A percentile compares a stretch with the other conserved stretches of the same genome.
Conservation (phyloP, 148 eudicot species). For the Silene uniflora region DNA sequence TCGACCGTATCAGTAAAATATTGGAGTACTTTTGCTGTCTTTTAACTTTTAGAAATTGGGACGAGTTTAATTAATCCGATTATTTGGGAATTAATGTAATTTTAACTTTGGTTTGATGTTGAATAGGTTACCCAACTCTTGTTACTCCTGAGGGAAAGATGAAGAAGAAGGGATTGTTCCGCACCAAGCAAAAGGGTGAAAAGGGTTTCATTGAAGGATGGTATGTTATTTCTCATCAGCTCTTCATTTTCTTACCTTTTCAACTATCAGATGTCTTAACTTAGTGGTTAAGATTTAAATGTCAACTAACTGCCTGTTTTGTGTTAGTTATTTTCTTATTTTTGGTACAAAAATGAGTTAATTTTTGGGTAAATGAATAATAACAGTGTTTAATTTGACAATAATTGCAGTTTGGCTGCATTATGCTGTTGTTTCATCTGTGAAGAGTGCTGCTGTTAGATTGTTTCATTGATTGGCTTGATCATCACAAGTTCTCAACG, state of each 20-base stretch:
- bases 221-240: slow-evolving; percentile 32
- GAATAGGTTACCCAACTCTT: slow-evolving; percentile 55
- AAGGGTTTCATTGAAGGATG: slow-evolving; percentile 81
- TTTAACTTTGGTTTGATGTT: background rate
- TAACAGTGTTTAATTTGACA: background rate
- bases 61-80: too few relatives aligned
- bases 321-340: too few relatives aligned
- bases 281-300: too few relatives aligned
- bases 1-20: too few relatives aligned
- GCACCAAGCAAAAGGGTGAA: slow-evolving; percentile 50
- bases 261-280: too few relatives aligned
- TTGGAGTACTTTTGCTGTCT: too few relatives aligned
- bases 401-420: slow-evolving; percentile 33
- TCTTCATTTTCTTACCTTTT: background rate
- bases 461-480: background rate
- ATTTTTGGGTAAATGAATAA: too few relatives aligned
- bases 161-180: slow-evolving; percentile 36
- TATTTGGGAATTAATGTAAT: too few relatives aligned
- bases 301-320: too few relatives aligned
- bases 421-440: slow-evolving; percentile 37
- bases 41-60: too few relatives aligned
- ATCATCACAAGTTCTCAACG: background rate
- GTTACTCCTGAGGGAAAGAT: slow-evolving; percentile 34
- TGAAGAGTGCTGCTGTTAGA: slow-evolving; percentile 31
- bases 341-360: too few relatives aligned